Conservation (phyloP, 2,329 filamentous ascomycete genomes). For the Chaetomiaceae sp. region DNA sequence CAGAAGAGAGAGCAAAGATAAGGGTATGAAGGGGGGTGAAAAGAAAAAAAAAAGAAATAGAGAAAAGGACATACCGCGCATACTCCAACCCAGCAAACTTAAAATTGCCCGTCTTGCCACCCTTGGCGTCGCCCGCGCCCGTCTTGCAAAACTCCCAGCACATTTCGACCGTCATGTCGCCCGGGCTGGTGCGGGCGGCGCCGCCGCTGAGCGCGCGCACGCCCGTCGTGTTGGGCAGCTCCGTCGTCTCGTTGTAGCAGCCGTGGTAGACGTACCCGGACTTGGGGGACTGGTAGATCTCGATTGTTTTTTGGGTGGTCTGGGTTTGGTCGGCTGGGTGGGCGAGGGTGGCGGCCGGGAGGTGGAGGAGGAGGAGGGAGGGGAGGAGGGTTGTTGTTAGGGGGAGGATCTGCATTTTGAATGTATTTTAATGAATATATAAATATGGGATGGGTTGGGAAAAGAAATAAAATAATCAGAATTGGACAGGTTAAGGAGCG, state of each 20-base stretch:
- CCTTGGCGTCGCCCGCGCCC: constrained; percentile 32
- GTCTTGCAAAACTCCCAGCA: constrained; percentile 49
- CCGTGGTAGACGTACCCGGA: constrained; percentile 46
- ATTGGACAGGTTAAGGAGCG: too few relatives aligned
- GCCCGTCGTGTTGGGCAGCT: constrained; percentile 37
- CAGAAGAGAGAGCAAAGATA: neutral
- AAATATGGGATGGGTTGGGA: too few relatives aligned
- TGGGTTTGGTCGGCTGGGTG: neutral
- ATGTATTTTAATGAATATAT: too few relatives aligned
- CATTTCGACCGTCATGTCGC: constrained; percentile 46
- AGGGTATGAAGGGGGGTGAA: too few relatives aligned
- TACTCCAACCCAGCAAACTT: constrained; percentile 53
- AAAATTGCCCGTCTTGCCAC: constrained; percentile 4
- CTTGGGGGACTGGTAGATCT: constrained; percentile 6
- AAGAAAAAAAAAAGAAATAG: neutral
- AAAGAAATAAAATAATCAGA: too few relatives aligned
- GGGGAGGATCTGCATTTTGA: neutral
- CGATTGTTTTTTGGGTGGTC: neutral
- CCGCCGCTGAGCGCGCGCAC: constrained; percentile 43
- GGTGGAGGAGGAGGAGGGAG: neutral
- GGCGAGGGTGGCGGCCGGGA: neutral
- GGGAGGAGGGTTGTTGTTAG: neutral
- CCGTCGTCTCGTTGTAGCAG: constrained; percentile 56
- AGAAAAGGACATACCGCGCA: constrained; percentile 34
- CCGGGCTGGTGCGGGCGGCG: constrained; percentile 35